Evolutionary conservation across 73 alveolate species (phyloP).

Genomic region (Paramecium biaurelia): DNA sequence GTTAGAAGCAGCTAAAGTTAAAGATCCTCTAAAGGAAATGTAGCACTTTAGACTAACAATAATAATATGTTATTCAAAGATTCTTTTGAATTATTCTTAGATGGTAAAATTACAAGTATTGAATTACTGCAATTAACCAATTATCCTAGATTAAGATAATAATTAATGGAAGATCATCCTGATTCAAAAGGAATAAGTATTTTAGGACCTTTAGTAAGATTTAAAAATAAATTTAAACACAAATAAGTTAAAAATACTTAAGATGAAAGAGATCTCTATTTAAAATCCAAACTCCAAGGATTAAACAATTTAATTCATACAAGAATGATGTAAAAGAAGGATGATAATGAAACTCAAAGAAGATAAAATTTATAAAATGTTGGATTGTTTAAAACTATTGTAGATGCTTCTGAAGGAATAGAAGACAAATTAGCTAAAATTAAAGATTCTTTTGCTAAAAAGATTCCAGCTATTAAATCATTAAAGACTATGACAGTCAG

Average conservation of each 20-base stretch:
- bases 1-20: not conserved
- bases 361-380: not conserved
- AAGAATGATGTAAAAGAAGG: not conserved
- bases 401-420: constrained; percentile 35
- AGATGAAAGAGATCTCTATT: not conserved
- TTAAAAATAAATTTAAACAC: not conserved
- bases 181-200: not conserved
- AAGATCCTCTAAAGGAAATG: not conserved
- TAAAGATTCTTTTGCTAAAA: not conserved
- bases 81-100: not conserved
- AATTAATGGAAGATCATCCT: not conserved
- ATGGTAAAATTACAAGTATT: not conserved
- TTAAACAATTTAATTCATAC: constrained; percentile 1
- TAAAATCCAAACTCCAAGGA: not conserved
- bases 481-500: constrained; percentile 25
- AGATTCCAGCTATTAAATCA: not conserved
- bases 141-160: not conserved
- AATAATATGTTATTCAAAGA: not conserved
- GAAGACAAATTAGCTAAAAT: not conserved
- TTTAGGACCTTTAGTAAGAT: not conserved
- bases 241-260: not conserved
- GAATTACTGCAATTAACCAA: not conserved
- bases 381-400: constrained; percentile 21
- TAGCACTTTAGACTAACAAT: not conserved
- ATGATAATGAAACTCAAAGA: not conserved